These are phyloP conservation scores for Thalassiosira mediterranea DNA, from an alignment of 352 stramenopile species.

Conservation along the genomic window DNA sequence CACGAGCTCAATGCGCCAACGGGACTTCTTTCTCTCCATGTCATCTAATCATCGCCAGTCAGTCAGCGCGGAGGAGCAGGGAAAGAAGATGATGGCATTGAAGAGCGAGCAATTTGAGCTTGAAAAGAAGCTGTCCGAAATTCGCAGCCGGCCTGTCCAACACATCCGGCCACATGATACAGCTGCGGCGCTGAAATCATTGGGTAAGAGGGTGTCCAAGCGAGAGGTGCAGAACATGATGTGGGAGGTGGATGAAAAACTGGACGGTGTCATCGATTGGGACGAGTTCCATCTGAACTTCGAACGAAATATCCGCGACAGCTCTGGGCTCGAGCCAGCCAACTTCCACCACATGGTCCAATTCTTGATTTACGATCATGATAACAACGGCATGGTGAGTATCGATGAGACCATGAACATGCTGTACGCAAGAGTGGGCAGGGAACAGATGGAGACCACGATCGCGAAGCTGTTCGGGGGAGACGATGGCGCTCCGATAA, in stretches of 20 bases:
- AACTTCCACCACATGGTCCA: slow-evolving; percentile 97
- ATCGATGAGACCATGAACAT: slow-evolving; percentile 98
- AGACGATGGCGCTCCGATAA: slow-evolving; percentile 66
- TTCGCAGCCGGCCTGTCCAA: slow-evolving; percentile 53
- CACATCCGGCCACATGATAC: slow-evolving; percentile 92
- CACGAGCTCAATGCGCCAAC: slow-evolving; percentile 20
- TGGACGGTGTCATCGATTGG: slow-evolving; percentile 87
- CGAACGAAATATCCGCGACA: slow-evolving; percentile 94
- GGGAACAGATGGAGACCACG: slow-evolving; percentile 79
- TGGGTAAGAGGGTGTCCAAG: slow-evolving; percentile 91
- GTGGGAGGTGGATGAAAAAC: slow-evolving; percentile 97
- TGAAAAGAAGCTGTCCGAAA: slow-evolving; percentile 60
- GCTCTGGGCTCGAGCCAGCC: slow-evolving; percentile 92
- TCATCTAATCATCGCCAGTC: slow-evolving; percentile 4
- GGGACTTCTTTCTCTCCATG: slow-evolving; percentile 4
- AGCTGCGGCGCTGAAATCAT: slow-evolving; percentile 90
- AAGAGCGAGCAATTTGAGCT: slow-evolving; percentile 53
- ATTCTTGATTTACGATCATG: slow-evolving; percentile 97
- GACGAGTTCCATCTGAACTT: slow-evolving; percentile 96
- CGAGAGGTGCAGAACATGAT: slow-evolving; percentile 98
- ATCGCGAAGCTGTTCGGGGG: slow-evolving; percentile 82
- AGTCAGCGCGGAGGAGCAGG: slow-evolving; percentile 20
- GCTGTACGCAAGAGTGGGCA: slow-evolving; percentile 89
- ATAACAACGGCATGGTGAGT: slow-evolving; percentile 92
- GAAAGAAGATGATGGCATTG: slow-evolving; percentile 46